phyloP scores from a whole-genome alignment of 352 stramenopile genomes.

The Achlya hypogyna region DNA sequence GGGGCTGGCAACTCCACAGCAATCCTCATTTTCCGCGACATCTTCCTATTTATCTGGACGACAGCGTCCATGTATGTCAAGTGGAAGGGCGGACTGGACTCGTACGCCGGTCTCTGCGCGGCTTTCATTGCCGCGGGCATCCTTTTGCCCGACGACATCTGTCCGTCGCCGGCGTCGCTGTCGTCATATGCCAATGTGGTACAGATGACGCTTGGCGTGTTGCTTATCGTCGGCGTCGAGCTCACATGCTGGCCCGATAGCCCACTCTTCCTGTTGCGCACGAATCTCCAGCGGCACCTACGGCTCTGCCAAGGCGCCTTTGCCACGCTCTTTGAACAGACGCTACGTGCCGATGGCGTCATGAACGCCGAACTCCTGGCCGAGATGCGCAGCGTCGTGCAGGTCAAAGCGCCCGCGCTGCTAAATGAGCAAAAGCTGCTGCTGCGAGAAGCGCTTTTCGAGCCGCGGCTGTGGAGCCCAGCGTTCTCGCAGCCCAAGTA shows the following conservation, averaged over 20 bases:
- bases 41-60: conserved; percentile 65
- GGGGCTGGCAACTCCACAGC: conserved; percentile 35
- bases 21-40: conserved; percentile 37
- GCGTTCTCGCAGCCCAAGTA: conserved; percentile 72
- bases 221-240: conserved; percentile 68
- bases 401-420: conserved; percentile 43
- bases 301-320: conserved; percentile 53
- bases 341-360: conserved; percentile 29
- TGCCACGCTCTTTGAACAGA: conserved; percentile 59
- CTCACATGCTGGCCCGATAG: conserved; percentile 58
- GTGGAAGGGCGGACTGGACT: conserved; percentile 54
- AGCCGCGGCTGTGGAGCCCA: conserved; percentile 60
- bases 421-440: conserved; percentile 50
- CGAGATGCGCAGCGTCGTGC: conserved; percentile 38
- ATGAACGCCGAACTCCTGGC: neutral
- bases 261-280: conserved; percentile 44
- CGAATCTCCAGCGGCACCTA: conserved; percentile 67
- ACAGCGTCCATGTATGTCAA: conserved; percentile 58
- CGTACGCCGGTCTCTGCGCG: conserved; percentile 62
- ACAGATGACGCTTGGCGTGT: conserved; percentile 62
- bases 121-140: conserved; percentile 64
- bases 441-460: conserved; percentile 45
- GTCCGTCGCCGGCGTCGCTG: conserved; percentile 40
- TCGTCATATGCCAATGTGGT: conserved; percentile 68
- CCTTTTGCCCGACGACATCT: conserved; percentile 45